Conservation (phyloP, 345 rosid species). For the Syzygium jambos region DNA sequence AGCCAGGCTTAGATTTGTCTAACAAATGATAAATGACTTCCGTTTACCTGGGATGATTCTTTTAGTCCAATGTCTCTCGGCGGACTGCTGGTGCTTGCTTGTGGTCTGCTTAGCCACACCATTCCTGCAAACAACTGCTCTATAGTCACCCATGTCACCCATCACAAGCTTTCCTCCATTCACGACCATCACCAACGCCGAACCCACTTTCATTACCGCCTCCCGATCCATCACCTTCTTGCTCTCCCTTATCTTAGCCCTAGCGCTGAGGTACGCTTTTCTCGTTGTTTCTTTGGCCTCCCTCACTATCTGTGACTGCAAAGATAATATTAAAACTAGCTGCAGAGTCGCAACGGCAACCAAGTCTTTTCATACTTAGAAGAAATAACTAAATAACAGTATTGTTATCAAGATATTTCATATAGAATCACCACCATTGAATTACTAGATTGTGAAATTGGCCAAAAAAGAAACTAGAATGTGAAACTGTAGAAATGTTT, state of each 20-base stretch:
- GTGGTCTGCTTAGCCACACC: constrained; percentile 53
- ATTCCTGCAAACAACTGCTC: constrained; percentile 50
- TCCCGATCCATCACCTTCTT: constrained; percentile 17
- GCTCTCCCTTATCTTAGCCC: constrained; percentile 33
- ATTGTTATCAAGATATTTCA: background rate
- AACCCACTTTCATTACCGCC: constrained; percentile 11
- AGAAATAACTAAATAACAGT: background rate
- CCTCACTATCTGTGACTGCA: constrained; percentile 38
- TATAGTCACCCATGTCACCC: constrained; percentile 50
- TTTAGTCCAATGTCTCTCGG: constrained; percentile 38
- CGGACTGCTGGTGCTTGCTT: constrained; percentile 13
- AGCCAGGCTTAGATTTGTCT: background rate
- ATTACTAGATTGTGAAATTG: background rate
- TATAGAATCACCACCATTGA: background rate
- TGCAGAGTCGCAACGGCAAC: background rate
- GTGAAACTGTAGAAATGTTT: background rate
- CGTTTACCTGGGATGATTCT: constrained; percentile 30
- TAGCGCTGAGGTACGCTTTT: constrained; percentile 45
- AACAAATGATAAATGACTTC: background rate
- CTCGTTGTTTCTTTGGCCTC: constrained; percentile 45
- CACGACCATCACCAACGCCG: constrained; percentile 55
- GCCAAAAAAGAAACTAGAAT: background rate
- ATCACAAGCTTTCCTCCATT: constrained; percentile 61
- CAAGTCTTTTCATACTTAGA: background rate
- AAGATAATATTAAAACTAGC: background rate